These are phyloP conservation scores for Geranium brycei DNA, from an alignment of 345 rosid species.

Conservation along the genomic window DNA sequence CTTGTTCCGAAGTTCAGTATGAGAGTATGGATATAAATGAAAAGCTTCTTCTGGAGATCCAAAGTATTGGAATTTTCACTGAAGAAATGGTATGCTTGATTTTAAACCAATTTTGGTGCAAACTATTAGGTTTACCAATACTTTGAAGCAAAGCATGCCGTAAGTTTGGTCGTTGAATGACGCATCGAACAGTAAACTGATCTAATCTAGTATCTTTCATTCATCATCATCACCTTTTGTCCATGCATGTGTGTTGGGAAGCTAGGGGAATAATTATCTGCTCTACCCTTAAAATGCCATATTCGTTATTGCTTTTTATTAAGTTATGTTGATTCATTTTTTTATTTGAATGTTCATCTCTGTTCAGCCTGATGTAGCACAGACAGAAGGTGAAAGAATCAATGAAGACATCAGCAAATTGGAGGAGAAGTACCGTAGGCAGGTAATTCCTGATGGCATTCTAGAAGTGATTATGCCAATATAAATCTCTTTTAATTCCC, in stretches of 20 bases:
- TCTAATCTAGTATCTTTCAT: neutral
- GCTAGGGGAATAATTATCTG: conserved; percentile 4
- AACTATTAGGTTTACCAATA: neutral
- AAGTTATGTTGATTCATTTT: conserved; percentile 2
- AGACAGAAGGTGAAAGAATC: conserved; percentile 52
- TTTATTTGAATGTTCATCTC: conserved; percentile 10
- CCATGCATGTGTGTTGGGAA: no score
- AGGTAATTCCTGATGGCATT: conserved; percentile 39
- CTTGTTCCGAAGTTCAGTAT: conserved; percentile 45
- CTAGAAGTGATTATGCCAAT: conserved; percentile 2
- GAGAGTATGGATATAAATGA: conserved; percentile 49
- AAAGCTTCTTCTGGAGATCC: conserved; percentile 64
- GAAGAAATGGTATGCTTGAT: conserved; percentile 47
- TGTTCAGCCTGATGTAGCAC: conserved; percentile 37
- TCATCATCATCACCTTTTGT: no score
- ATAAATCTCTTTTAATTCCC: neutral
- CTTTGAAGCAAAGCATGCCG: neutral
- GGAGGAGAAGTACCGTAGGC: conserved; percentile 46
- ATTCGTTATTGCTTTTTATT: conserved; percentile 3
- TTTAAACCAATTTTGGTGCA: neutral
- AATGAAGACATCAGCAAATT: conserved; percentile 40
- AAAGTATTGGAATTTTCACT: conserved; percentile 71
- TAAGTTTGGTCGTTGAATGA: neutral
- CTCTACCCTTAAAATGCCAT: conserved; percentile 1
- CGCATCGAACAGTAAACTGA: neutral